Evolutionary conservation across 148 eudicot genomes (phyloP), one percentile per base, ranked within the genome.

Genomic region (Suaeda aralocaspica): DNA sequence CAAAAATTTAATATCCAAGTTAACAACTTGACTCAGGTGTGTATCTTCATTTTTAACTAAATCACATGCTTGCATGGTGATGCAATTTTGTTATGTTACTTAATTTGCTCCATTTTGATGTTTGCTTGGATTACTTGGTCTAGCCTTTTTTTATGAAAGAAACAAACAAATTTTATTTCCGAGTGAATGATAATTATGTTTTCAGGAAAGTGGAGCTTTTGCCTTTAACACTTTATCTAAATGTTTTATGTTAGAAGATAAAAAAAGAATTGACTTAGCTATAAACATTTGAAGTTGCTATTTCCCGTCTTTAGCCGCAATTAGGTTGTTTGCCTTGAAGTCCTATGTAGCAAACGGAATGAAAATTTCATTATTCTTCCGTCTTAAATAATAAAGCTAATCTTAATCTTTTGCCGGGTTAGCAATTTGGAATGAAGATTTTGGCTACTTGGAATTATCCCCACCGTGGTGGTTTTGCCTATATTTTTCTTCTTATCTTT

Each of bases 1-100:
- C 86, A 82, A 75, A 79, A 80, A 33, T 93, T 93, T 85, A 93
- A 93, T 77, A 91, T 93, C 80, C 98, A 93, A 85, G 92, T 93
- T 66, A 87, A 86, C 75, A 93, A 93, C 85, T 82, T 93, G 84
- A 93, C 98, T 79, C 98, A 93, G 84, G 98, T 88, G 46, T 67
- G 87, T n/a, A n/a, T 55, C 28, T 64, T 59, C 26, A 12, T 57
- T 57, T 46, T 18, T 36, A 14, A 45, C 44, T 53, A 24, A 15
- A 13, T 34, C 61, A 51, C 57, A 21, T 42, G 18, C 9, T 42
- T 51, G 21, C 15, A 57, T 55, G 46, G 29, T 41, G 41, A 15
- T 62, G 34, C 5, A 26, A 51, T 39, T 2, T 59, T 13, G 28
- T 22, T 29, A 48, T 44, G 50, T 13, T 11, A 25, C 19, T 13